Evolutionary conservation across 2,329 filamentous ascomycete species (phyloP).

Genomic region (Helminthosporium solani): DNA sequence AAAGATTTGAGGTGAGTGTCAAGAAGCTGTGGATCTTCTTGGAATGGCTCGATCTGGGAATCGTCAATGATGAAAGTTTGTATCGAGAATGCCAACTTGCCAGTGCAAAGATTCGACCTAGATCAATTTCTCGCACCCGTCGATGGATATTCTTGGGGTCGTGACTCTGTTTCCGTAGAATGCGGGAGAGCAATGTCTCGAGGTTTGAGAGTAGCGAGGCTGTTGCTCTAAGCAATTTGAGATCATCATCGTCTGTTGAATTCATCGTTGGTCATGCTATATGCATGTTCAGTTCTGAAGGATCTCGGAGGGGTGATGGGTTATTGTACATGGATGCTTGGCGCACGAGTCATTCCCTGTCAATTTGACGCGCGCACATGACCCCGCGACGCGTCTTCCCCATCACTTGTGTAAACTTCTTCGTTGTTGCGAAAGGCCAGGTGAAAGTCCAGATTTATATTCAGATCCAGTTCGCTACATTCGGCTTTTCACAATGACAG

Average conservation of each 20-base stretch:
- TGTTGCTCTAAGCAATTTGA: conserved; percentile 48
- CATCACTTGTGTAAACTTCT: background rate
- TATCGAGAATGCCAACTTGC: conserved; percentile 16
- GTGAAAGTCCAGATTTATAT: no score
- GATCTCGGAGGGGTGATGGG: background rate
- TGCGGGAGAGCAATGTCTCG: conserved; percentile 32
- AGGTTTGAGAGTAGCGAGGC: conserved; percentile 34
- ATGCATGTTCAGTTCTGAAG: background rate
- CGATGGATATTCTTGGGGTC: conserved; percentile 32
- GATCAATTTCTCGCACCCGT: conserved; percentile 42
- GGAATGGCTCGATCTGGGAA: conserved; percentile 74
- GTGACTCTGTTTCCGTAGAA: conserved; percentile 40
- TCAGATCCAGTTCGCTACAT: conserved; percentile 9
- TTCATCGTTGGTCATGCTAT: conserved; percentile 29
- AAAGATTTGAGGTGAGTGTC: conserved; percentile 78
- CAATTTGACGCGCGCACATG: conserved; percentile 32
- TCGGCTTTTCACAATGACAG: conserved; percentile 41
- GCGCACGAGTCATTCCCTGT: conserved; percentile 27
- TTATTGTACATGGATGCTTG: conserved; percentile 10
- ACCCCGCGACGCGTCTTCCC: conserved; percentile 25
- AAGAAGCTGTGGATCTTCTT: conserved; percentile 91
- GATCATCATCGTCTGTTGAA: conserved; percentile 47
- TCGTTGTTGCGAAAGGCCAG: conserved; percentile 2
- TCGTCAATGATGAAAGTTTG: conserved; percentile 1
- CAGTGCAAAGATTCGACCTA: conserved; percentile 42